These are phyloP conservation scores for Fibroporia radiculosa DNA, from an alignment of 768 basidiomycete species.

Conservation along the genomic window DNA sequence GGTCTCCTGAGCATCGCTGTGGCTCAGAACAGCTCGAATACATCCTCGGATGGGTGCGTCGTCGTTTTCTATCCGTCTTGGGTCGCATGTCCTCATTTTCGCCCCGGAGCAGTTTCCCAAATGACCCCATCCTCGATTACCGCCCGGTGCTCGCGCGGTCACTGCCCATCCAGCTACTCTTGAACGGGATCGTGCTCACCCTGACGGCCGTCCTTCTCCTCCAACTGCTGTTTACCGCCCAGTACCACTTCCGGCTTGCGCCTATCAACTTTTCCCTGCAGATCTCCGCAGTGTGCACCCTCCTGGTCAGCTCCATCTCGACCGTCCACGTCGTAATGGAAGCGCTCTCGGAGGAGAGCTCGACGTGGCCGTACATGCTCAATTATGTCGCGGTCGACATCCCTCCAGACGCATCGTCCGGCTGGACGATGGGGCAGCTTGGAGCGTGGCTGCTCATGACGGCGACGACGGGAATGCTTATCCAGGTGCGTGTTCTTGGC, in stretches of 20 bases:
- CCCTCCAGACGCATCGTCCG: constrained; percentile 40
- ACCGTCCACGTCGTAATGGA: constrained; percentile 71
- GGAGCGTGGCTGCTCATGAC: constrained; percentile 86
- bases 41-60: background rate
- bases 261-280: constrained; percentile 90
- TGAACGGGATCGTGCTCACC: constrained; percentile 80
- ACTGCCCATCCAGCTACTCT: constrained; percentile 83
- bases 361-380: constrained; percentile 92
- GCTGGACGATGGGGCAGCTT: constrained; percentile 59
- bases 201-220: constrained; percentile 83
- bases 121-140: constrained; percentile 71
- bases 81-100: background rate
- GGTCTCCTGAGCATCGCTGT: background rate
- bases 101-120: constrained; percentile 11
- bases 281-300: constrained; percentile 71
- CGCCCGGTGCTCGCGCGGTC: constrained; percentile 82
- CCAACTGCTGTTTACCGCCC: constrained; percentile 89
- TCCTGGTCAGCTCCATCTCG: constrained; percentile 71
- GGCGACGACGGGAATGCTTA: constrained; percentile 72
- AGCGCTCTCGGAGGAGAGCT: constrained; percentile 50
- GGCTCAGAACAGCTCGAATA: background rate
- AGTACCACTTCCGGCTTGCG: constrained; percentile 93
- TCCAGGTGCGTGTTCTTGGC: constrained; percentile 78
- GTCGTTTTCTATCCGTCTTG: too few species aligned
- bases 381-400: constrained; percentile 82